Evolutionary conservation across 371 early-diverging fungal species (phyloP).

Genomic region (Smittium culicis): DNA sequence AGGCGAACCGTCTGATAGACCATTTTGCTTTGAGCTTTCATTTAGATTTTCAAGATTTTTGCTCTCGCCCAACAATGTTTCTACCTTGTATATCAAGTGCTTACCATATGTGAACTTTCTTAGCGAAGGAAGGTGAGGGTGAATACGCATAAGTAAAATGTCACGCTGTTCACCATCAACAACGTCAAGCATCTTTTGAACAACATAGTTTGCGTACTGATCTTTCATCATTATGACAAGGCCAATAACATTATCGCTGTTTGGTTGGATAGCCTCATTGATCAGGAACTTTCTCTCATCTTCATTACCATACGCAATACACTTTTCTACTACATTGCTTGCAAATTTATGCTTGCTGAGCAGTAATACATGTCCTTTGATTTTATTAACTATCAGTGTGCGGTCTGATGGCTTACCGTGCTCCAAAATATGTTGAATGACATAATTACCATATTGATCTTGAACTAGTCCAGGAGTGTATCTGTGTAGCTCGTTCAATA

Average conservation of each 20-base stretch:
- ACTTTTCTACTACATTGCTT: slow-evolving; percentile 96
- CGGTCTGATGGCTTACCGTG: slow-evolving; percentile 78
- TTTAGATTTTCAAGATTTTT: background rate
- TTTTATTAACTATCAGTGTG: slow-evolving; percentile 68
- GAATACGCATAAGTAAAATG: slow-evolving; percentile 69
- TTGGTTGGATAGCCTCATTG: slow-evolving; percentile 66
- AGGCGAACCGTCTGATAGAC: background rate
- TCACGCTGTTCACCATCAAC: slow-evolving; percentile 78
- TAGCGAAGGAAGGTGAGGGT: slow-evolving; percentile 75
- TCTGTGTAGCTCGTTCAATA: slow-evolving; percentile 84
- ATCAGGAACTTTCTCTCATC: slow-evolving; percentile 64
- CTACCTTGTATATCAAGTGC: slow-evolving; percentile 67
- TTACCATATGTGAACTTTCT: slow-evolving; percentile 95
- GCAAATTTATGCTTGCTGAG: slow-evolving; percentile 99
- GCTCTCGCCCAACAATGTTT: slow-evolving; percentile 18
- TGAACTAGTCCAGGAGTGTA: slow-evolving; percentile 84
- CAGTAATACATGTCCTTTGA: slow-evolving; percentile 75
- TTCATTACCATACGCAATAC: slow-evolving; percentile 63
- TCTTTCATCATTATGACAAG: slow-evolving; percentile 95
- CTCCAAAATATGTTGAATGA: slow-evolving; percentile 98
- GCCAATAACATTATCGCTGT: slow-evolving; percentile 50
- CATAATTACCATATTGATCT: slow-evolving; percentile 99
- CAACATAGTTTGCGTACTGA: slow-evolving; percentile 99
- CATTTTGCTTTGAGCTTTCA: background rate
- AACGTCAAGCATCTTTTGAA: slow-evolving; percentile 98